A percentile compares a stretch with the other conserved stretches of the same genome.
These are phyloP conservation scores for Populus pruinosa DNA, from an alignment of 345 rosid species.

Conservation along the genomic window DNA sequence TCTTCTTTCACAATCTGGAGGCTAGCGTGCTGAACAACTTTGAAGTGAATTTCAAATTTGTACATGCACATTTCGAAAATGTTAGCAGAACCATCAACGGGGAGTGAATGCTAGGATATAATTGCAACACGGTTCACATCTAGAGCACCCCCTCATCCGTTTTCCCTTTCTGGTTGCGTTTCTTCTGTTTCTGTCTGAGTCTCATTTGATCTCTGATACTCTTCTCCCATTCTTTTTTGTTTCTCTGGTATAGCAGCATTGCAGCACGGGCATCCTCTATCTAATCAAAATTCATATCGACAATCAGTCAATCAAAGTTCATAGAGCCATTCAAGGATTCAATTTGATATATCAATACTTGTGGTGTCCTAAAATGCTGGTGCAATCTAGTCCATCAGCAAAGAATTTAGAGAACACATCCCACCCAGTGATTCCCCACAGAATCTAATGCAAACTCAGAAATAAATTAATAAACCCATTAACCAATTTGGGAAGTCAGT, in stretches of 20 bases:
- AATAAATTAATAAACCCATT: too few relatives aligned
- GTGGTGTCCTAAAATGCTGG: too few relatives aligned
- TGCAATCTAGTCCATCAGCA: too few relatives aligned
- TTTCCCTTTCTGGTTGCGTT: conserved; percentile 66
- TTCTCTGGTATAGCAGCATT: conserved; percentile 76
- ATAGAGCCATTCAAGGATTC: background rate
- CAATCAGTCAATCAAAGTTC: background rate
- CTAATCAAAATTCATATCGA: conserved; percentile 17
- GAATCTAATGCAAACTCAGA: too few relatives aligned
- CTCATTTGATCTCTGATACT: conserved; percentile 51
- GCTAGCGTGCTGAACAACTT: background rate
- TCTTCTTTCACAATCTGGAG: background rate
- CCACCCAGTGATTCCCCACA: too few relatives aligned
- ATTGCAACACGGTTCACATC: conserved; percentile 1
- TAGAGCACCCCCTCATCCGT: background rate
- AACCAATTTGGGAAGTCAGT: too few relatives aligned
- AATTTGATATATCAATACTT: too few relatives aligned
- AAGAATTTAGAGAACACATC: too few relatives aligned
- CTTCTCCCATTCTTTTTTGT: conserved; percentile 75
- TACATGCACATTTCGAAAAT: background rate
- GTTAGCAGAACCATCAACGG: background rate
- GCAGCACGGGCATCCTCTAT: conserved; percentile 86
- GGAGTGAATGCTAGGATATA: conserved; percentile 12
- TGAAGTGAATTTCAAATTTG: background rate
- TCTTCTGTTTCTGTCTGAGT: conserved; percentile 58